Percentiles rank a stretch among this genome's conserved stretches.
Evolutionary conservation across 2,329 filamentous ascomycete genomes (phyloP).

Genomic region (Sarocladium kiliense): DNA sequence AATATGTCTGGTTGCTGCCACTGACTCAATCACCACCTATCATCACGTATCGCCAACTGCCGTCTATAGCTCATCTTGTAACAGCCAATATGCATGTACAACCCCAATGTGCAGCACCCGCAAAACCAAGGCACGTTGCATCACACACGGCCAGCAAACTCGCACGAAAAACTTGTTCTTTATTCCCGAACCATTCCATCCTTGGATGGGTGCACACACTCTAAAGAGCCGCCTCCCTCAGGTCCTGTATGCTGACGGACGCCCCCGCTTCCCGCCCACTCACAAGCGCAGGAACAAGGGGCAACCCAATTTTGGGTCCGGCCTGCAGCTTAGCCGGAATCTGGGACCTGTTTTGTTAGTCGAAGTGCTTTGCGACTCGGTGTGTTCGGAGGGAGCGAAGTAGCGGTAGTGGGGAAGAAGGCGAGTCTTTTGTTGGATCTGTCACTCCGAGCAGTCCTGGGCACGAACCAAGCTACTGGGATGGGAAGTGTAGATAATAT

Average conservation of each 20-base stretch:
- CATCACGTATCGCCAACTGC: background rate
- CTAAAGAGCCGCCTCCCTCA: too few relatives aligned
- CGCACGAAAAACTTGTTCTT: background rate
- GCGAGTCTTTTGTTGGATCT: background rate
- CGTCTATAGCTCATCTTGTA: background rate
- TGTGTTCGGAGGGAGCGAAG: too few relatives aligned
- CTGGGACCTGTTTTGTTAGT: background rate
- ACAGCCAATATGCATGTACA: background rate
- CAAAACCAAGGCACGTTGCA: background rate
- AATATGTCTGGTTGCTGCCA: too few relatives aligned
- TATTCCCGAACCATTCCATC: background rate
- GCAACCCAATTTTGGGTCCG: background rate
- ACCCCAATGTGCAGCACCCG: background rate
- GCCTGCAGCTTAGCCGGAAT: background rate
- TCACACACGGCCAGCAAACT: background rate
- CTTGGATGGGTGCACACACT: background rate
- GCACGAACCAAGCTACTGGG: too few relatives aligned
- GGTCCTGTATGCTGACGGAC: background rate
- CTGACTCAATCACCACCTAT: too few relatives aligned
- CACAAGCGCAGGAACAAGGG: conserved; percentile 6
- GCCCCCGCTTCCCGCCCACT: background rate
- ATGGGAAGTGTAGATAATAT: too few relatives aligned
- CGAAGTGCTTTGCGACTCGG: too few relatives aligned
- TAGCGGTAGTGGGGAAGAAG: too few relatives aligned
- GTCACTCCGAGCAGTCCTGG: background rate